Evolutionary conservation across 1,284 basidiomycete species (phyloP).

Genomic region (Heterobasidion annosum): DNA sequence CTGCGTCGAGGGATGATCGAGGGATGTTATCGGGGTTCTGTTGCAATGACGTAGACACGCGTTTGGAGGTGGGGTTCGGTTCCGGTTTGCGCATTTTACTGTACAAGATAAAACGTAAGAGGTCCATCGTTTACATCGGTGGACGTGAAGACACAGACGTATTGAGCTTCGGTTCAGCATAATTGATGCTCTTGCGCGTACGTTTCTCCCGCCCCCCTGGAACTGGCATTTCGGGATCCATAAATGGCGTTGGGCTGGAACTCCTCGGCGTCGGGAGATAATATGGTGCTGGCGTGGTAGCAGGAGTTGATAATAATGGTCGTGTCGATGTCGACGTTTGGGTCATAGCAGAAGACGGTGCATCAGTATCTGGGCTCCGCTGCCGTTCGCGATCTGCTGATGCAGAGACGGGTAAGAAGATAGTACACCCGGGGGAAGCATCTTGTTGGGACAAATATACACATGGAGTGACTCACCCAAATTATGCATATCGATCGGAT

Average conservation of each 20-base stretch:
- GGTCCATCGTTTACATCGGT: slow-evolving; percentile 6
- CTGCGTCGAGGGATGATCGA: slow-evolving; percentile 15
- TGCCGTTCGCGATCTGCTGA: slow-evolving; percentile 30
- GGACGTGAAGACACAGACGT: slow-evolving; percentile 48
- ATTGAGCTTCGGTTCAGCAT: slow-evolving; percentile 83
- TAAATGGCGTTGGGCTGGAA: slow-evolving; percentile 37
- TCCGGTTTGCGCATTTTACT: slow-evolving; percentile 92
- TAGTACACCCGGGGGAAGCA: slow-evolving; percentile 8
- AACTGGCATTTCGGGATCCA: slow-evolving; percentile 25
- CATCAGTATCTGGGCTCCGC: slow-evolving; percentile 27
- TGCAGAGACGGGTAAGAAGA: slow-evolving; percentile 6
- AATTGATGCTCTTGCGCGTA: slow-evolving; percentile 75
- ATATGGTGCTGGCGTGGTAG: slow-evolving; percentile 28
- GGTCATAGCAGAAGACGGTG: slow-evolving; percentile 21
- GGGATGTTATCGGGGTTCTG: slow-evolving; percentile 15
- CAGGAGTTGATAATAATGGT: slow-evolving; percentile 31
- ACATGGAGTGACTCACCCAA: slow-evolving; percentile 16
- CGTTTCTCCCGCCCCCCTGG: slow-evolving; percentile 55
- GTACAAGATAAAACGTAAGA: not conserved
- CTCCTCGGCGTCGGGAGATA: slow-evolving; percentile 33
- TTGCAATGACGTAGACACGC: slow-evolving; percentile 21
- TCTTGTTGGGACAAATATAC: not conserved
- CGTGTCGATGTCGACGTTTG: slow-evolving; percentile 24
- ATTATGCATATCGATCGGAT: slow-evolving; percentile 27
- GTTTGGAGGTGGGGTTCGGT: slow-evolving; percentile 27